Evolutionary conservation across 768 basidiomycete species (phyloP), one percentile per base, ranked within the genome.

Genomic region (Tricholoma furcatifolium): DNA sequence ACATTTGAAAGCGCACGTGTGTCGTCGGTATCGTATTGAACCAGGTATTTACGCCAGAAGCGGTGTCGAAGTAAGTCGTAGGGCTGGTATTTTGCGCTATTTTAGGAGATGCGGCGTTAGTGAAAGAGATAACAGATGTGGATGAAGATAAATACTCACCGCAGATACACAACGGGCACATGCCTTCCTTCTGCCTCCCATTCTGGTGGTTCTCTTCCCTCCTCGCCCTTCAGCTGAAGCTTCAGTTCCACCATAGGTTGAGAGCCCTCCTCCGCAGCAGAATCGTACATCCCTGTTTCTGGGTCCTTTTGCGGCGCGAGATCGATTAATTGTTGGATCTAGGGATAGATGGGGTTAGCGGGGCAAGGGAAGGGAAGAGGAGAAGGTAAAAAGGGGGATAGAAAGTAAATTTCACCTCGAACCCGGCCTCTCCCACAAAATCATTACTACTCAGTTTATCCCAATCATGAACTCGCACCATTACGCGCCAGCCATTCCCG

Each of bases 391-490:
- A 43, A 15, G 18, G 20, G 7, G 8, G 6, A 20, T 24, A 18
- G 32, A 21, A 18, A 7, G 15, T 15, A 2, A 47, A 20, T 3
- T 53, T 0, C 6, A 98, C 76, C 39, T 88, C 83, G 54, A 98
- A 78, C 5, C 71, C 72, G 2, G 80, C 84, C 49, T 92, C 88
- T 15, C 94, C 94, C 32, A 99, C 84, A 58, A 88, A 80, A 65
- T 98, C 96, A 64, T 98, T 97, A 5, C 83, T 80, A 30, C 82
- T 83, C 11, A 93, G 78, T 69, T 98, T 98, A 70, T 98, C 96
- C 96, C 96, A 99, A 66, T 99, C 96, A 45, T 94, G 84, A 2
- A 99, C 83, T 0, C 84, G 81, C 46, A 97, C 82, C 59, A 91
- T 83, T 7, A 93, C 75, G 49, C 85, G 80, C 74, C 84, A 97